A percentile compares a stretch with the other conserved stretches of the same genome.
These are phyloP conservation scores for Aspergillus steynii DNA, from an alignment of 495 filamentous ascomycete species.

Conservation along the genomic window DNA sequence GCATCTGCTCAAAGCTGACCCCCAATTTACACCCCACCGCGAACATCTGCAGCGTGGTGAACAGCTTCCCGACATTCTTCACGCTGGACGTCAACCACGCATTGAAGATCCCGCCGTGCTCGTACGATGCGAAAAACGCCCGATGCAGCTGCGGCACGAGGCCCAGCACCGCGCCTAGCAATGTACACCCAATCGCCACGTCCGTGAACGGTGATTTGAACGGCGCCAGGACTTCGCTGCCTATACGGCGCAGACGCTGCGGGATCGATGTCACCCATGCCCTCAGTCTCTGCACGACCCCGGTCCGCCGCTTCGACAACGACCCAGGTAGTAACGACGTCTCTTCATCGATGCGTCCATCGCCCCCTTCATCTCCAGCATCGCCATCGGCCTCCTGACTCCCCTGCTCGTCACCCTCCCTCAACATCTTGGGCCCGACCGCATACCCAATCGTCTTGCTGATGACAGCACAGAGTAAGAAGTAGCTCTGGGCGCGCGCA, in stretches of 20 bases:
- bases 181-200: slow-evolving; percentile 64
- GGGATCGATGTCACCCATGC: neutral
- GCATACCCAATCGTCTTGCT: slow-evolving; percentile 65
- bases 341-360: slow-evolving; percentile 45
- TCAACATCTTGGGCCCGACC: slow-evolving; percentile 57
- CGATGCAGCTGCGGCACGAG: slow-evolving; percentile 62
- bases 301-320: neutral
- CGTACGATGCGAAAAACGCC: slow-evolving; percentile 62
- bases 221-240: slow-evolving; percentile 15
- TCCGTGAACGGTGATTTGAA: slow-evolving; percentile 54
- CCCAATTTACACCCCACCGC: slow-evolving; percentile 71
- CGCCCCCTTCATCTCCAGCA: neutral
- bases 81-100: slow-evolving; percentile 71
- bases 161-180: slow-evolving; percentile 61
- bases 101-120: slow-evolving; percentile 68
- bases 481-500: slow-evolving; percentile 68
- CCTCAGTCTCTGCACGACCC: no score
- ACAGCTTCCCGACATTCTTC: slow-evolving; percentile 66
- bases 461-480: slow-evolving; percentile 65
- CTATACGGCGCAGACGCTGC: neutral
- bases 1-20: slow-evolving; percentile 52
- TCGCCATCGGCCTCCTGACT: neutral
- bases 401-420: slow-evolving; percentile 29
- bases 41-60: slow-evolving; percentile 70
- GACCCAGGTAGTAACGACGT: slow-evolving; percentile 48